These are phyloP conservation scores for Hyphopichia homilentoma DNA, from an alignment of 805 yeast species.

Conservation along the genomic window DNA sequence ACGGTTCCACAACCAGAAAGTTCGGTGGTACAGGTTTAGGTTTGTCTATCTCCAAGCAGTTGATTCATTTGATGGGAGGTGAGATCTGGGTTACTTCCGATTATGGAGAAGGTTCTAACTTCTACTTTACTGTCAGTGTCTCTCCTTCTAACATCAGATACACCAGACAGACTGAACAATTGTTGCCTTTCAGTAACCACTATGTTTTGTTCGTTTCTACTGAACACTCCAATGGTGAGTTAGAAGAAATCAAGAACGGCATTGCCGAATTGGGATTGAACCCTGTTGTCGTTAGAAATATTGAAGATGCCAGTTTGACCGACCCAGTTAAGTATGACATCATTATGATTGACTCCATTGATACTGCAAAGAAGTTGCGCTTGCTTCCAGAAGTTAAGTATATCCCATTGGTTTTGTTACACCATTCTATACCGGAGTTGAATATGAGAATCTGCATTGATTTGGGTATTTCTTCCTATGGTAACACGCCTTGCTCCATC, in stretches of 20 bases:
- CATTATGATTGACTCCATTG: slow-evolving; percentile 77
- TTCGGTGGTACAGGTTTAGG: slow-evolving; percentile 95
- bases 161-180: slow-evolving; percentile 60
- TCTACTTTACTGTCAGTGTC: slow-evolving; percentile 78
- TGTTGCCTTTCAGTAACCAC: slow-evolving; percentile 70
- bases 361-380: slow-evolving; percentile 67
- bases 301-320: slow-evolving; percentile 53
- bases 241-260: slow-evolving; percentile 47
- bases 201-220: slow-evolving; percentile 68
- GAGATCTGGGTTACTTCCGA: slow-evolving; percentile 86
- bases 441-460: slow-evolving; percentile 81
- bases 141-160: slow-evolving; percentile 64
- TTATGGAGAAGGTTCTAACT: slow-evolving; percentile 78
- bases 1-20: slow-evolving; percentile 88
- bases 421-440: slow-evolving; percentile 70
- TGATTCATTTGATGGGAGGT: slow-evolving; percentile 90
- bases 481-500: slow-evolving; percentile 82
- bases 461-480: slow-evolving; percentile 82
- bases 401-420: slow-evolving; percentile 76
- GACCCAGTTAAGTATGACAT: slow-evolving; percentile 69
- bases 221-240: slow-evolving; percentile 50
- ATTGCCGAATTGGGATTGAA: slow-evolving; percentile 55
- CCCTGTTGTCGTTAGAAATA: slow-evolving; percentile 56
- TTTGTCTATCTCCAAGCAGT: slow-evolving; percentile 78
- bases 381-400: slow-evolving; percentile 74